Evolutionary conservation across 768 basidiomycete genomes (phyloP), one percentile per base, ranked within the genome.

Genomic region (Mycena polygramma): DNA sequence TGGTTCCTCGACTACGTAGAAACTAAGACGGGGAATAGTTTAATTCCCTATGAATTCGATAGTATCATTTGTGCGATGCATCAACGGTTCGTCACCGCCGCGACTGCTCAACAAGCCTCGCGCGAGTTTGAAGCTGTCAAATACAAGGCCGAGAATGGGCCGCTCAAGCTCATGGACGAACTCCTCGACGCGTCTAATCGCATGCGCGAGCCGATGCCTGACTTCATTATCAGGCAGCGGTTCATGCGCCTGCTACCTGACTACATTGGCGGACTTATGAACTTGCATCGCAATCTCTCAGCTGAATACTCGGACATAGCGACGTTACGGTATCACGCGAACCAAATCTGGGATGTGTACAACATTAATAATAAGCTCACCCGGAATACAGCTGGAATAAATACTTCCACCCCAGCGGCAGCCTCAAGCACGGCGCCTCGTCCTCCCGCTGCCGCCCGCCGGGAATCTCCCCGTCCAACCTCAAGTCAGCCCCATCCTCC

Each of bases 1-100:
- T 63, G 62, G 52, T 63, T 43, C 13, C 7, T 26, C 0, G 62
- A 63, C 39, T 63, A 43, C 26, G 62, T 63, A 17, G 52, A 63
- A 11, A 9, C 37, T 0, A n/a, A 39, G 7, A n/a, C 11, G 1
- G 22, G 52, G 15, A 15, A 3, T 17, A 39, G 35, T 35, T 1
- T 15, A 14, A 41, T 63, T 1, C 9, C 37, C 0, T 30, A 45
- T 22, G 53, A 54, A 0, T 63, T 63, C 17, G 7, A n/a, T n/a
- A n/a, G n/a, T n/a, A n/a, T n/a, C n/a, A n/a, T n/a, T n/a, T n/a
- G n/a, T n/a, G n/a, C n/a, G 0, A 1, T 62, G 11, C 60, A 62
- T 43, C 60, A 30, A 0, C 45, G 48, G 6, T 62, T 62, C 17
- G 17, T 62, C 0, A 62, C 60, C 26, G 13, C 49, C 11, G 45